These are phyloP conservation scores for Umbilicaria muhlenbergii DNA, from an alignment of 495 filamentous ascomycete genomes.

Conservation along the genomic window DNA sequence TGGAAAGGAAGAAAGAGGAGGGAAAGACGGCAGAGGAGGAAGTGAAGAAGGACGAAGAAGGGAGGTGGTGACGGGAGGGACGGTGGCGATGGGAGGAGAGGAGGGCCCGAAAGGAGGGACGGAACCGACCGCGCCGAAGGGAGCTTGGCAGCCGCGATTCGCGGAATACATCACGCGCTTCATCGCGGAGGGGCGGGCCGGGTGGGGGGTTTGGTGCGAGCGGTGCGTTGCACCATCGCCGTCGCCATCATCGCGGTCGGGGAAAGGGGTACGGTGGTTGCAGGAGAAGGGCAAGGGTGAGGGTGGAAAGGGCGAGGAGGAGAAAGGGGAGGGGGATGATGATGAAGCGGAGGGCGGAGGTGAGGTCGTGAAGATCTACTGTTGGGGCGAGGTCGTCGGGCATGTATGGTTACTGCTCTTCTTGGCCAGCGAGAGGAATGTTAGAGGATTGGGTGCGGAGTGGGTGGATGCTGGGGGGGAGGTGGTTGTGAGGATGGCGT, in stretches of 20 bases:
- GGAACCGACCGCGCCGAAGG: constrained; percentile 1
- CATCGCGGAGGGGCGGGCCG: constrained; percentile 39
- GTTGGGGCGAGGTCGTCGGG: constrained; percentile 46
- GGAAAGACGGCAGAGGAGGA: neutral
- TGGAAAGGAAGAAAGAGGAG: constrained; percentile 3
- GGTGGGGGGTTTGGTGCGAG: constrained; percentile 49
- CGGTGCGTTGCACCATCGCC: constrained; percentile 12
- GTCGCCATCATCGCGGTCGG: neutral
- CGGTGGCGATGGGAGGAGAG: no score
- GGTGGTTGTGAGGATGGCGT: constrained; percentile 29
- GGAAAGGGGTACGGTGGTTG: no score
- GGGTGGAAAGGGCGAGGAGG: constrained; percentile 1
- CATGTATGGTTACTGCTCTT: constrained; percentile 53
- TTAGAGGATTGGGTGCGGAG: constrained; percentile 32
- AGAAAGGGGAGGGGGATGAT: constrained; percentile 1
- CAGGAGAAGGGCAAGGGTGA: neutral
- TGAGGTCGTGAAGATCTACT: constrained; percentile 37
- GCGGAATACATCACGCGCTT: constrained; percentile 49
- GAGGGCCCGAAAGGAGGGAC: neutral
- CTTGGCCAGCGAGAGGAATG: constrained; percentile 40
- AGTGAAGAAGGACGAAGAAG: no score
- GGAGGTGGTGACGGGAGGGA: no score
- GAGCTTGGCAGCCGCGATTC: constrained; percentile 24
- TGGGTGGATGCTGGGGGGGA: constrained; percentile 45
- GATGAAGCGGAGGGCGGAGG: neutral